phyloP scores from a whole-genome alignment of 2,329 filamentous ascomycete species.

The Penicillium crustosum region DNA sequence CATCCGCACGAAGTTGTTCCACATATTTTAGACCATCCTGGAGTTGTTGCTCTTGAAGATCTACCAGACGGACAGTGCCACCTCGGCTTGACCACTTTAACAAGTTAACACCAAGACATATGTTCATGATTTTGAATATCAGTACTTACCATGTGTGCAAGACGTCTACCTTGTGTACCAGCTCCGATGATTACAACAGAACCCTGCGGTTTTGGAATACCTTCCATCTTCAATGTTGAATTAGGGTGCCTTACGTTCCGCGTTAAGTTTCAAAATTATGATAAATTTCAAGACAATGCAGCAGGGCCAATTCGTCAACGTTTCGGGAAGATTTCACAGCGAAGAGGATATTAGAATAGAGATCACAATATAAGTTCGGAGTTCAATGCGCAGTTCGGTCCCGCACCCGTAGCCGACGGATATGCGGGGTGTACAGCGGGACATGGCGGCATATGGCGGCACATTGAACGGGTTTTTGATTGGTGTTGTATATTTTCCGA shows the following conservation, averaged over 20 bases:
- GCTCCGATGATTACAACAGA: conserved; percentile 28
- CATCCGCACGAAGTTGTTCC: conserved; percentile 25
- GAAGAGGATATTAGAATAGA: too few species aligned
- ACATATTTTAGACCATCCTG: conserved; percentile 30
- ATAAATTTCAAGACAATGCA: background rate
- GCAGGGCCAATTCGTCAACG: background rate
- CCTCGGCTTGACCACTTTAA: conserved; percentile 38
- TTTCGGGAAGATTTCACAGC: background rate
- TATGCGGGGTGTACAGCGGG: background rate
- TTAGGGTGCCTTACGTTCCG: too few species aligned
- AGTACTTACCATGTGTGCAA: conserved; percentile 39
- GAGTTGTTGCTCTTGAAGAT: conserved; percentile 31
- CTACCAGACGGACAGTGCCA: conserved; percentile 33
- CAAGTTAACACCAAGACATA: background rate
- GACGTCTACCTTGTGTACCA: conserved; percentile 38
- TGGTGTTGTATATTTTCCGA: background rate
- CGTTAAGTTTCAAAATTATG: background rate
- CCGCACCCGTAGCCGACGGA: background rate
- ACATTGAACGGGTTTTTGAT: background rate
- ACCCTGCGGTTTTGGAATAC: background rate
- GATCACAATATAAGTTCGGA: background rate
- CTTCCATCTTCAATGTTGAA: background rate
- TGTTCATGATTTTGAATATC: background rate
- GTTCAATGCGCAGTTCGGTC: background rate
- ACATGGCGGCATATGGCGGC: background rate